These are phyloP conservation scores for Gaeumannomyces sp. DNA, from an alignment of 2,329 filamentous ascomycete species.

Conservation along the genomic window DNA sequence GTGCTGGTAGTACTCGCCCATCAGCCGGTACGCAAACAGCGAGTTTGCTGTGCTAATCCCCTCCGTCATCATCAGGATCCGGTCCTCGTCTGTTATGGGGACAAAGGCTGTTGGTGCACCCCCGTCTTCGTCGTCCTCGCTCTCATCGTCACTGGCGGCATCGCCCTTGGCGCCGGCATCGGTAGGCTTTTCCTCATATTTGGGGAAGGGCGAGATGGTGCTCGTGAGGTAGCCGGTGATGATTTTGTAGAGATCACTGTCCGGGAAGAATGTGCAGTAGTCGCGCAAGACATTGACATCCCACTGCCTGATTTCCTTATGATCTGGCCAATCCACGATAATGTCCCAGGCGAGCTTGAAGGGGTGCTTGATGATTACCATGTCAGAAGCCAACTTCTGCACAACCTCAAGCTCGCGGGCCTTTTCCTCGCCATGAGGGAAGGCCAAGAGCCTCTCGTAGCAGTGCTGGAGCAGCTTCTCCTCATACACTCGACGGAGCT, in stretches of 20 bases:
- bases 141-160: slow-evolving; percentile 39
- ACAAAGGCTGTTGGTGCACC: slow-evolving; percentile 44
- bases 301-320: slow-evolving; percentile 66
- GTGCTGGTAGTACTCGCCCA: slow-evolving; percentile 76
- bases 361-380: slow-evolving; percentile 94
- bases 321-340: slow-evolving; percentile 81
- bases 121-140: slow-evolving; percentile 52
- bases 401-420: slow-evolving; percentile 64
- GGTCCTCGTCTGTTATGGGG: slow-evolving; percentile 67
- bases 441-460: slow-evolving; percentile 68
- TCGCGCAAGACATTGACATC: slow-evolving; percentile 72
- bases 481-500: slow-evolving; percentile 75
- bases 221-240: slow-evolving; percentile 78
- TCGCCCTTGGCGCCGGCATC: slow-evolving; percentile 19
- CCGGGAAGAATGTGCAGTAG: slow-evolving; percentile 79
- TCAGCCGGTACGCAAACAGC: slow-evolving; percentile 73
- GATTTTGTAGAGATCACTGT: slow-evolving; percentile 74
- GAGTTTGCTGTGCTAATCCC: slow-evolving; percentile 64
- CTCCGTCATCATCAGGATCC: slow-evolving; percentile 73
- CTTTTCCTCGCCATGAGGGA: slow-evolving; percentile 60
- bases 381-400: slow-evolving; percentile 72
- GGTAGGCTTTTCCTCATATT: slow-evolving; percentile 19
- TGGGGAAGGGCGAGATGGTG: slow-evolving; percentile 74
- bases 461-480: slow-evolving; percentile 81
- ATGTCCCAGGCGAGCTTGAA: slow-evolving; percentile 89